Percentiles rank a stretch among this genome's conserved stretches.
These are phyloP conservation scores for Ophiocordyceps unilateralis DNA, from an alignment of 2,329 filamentous ascomycete genomes.

Conservation along the genomic window DNA sequence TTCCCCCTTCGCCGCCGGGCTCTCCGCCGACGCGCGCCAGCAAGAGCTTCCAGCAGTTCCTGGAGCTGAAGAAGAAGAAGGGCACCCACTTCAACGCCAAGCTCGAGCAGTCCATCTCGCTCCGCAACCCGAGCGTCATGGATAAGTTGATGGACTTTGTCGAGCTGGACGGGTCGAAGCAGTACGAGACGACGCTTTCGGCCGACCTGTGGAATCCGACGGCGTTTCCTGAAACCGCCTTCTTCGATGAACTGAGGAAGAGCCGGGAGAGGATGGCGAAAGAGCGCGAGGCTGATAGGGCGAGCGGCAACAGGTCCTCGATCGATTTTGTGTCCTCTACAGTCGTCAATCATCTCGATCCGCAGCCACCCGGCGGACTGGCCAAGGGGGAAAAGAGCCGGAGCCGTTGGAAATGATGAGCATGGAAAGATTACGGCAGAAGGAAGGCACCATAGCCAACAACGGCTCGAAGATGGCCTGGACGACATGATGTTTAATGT, in stretches of 20 bases:
- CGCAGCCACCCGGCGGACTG: conserved; percentile 7
- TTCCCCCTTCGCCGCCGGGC: conserved; percentile 56
- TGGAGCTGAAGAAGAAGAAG: conserved; percentile 62
- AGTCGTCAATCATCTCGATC: conserved; percentile 7
- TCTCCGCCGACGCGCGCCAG: conserved; percentile 35
- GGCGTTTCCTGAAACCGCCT: conserved; percentile 37
- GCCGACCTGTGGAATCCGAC: conserved; percentile 39
- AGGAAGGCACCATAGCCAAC: not conserved
- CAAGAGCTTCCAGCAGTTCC: conserved; percentile 56
- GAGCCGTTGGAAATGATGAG: conserved; percentile 13
- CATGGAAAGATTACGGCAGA: not conserved
- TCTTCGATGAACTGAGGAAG: conserved; percentile 29
- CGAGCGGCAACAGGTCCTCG: conserved; percentile 19
- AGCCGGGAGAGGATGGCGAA: conserved; percentile 27
- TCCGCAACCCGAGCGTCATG: conserved; percentile 56
- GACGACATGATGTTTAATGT: no score
- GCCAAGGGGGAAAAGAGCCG: conserved; percentile 16
- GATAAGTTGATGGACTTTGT: conserved; percentile 59
- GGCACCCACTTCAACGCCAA: conserved; percentile 66
- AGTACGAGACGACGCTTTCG: conserved; percentile 48
- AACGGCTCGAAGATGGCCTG: no score
- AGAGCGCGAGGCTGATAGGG: conserved; percentile 26
- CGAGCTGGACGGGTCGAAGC: conserved; percentile 26
- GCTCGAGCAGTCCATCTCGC: conserved; percentile 45
- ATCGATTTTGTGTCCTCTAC: conserved; percentile 31